Evolutionary conservation across 768 basidiomycete species (phyloP).

Genomic region (Melanogaster broomeanus): DNA sequence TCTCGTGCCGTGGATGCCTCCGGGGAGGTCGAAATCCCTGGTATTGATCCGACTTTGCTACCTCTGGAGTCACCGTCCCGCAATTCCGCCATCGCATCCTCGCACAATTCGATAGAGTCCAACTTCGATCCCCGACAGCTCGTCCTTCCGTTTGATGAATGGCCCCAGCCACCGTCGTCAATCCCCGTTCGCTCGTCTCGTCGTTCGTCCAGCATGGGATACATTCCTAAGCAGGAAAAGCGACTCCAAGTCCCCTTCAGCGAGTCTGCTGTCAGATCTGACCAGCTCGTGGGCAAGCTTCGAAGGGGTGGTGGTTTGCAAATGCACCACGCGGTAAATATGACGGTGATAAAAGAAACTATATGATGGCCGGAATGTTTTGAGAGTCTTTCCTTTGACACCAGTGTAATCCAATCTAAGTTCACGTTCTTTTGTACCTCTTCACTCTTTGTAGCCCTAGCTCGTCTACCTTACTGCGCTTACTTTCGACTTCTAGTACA

Average conservation of each 20-base stretch:
- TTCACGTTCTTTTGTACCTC: not conserved
- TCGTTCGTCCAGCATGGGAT: conserved; percentile 9
- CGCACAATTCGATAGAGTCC: conserved; percentile 33
- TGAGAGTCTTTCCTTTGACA: not conserved
- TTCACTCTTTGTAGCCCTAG: conserved; percentile 23
- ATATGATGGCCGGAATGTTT: not conserved
- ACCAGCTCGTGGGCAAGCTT: not conserved
- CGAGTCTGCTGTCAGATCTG: not conserved
- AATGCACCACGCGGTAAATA: conserved; percentile 37
- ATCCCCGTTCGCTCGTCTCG: conserved; percentile 11
- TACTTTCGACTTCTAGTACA: not conserved
- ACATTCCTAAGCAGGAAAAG: not conserved
- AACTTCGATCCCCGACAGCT: conserved; percentile 24
- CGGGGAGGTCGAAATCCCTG: conserved; percentile 12
- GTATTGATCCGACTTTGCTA: conserved; percentile 6
- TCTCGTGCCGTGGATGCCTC: conserved; percentile 6
- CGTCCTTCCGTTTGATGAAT: conserved; percentile 9
- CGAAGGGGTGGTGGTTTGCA: not conserved
- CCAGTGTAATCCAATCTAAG: not conserved
- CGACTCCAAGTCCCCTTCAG: conserved; percentile 1
- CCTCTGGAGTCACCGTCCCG: conserved; percentile 27
- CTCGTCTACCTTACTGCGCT: not conserved
- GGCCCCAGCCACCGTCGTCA: conserved; percentile 23
- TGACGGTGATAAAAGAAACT: conserved; percentile 47
- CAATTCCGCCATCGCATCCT: conserved; percentile 25